Evolutionary conservation across 306 rosid species (phyloP).

Genomic region (Hippophae gyantsensis): DNA sequence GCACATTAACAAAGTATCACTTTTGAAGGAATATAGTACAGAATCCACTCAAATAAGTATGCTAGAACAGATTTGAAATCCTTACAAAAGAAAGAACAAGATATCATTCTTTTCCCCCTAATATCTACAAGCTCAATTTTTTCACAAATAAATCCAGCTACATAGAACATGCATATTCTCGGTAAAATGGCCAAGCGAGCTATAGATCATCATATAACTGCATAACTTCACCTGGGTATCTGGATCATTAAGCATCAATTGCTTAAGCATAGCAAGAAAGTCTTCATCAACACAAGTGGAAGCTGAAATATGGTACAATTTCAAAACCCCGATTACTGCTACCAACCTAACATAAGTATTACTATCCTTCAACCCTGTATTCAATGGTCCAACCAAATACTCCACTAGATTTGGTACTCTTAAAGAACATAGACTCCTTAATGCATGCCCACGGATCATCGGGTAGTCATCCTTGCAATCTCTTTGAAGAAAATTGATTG

Average conservation of each 20-base stretch:
- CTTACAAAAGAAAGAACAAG: no score
- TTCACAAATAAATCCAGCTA: no score
- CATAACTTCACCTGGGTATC: conserved; percentile 65
- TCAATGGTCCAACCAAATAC: conserved; percentile 96
- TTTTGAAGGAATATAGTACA: no score
- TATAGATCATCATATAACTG: no score
- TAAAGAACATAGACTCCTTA: conserved; percentile 90
- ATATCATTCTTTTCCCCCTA: no score
- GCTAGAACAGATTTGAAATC: no score
- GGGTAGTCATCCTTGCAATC: conserved; percentile 98
- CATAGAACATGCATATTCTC: no score
- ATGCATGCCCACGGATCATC: conserved; percentile 88
- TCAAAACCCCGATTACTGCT: conserved; percentile 85
- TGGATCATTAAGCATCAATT: conserved; percentile 73
- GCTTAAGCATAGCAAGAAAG: conserved; percentile 72
- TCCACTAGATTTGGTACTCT: conserved; percentile 87
- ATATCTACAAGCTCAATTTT: no score
- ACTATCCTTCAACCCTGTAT: conserved; percentile 80
- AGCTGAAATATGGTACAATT: conserved; percentile 87
- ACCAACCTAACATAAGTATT: conserved; percentile 84
- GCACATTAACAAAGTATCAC: no score
- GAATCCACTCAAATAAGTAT: no score
- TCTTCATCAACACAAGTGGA: conserved; percentile 89
- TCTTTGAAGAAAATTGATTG: conserved; percentile 94
- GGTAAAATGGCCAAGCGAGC: no score